Percentiles rank a stretch among this genome's conserved stretches.
These are phyloP conservation scores for Phaffomyces thermotolerans DNA, from an alignment of 805 yeast genomes.

Conservation along the genomic window DNA sequence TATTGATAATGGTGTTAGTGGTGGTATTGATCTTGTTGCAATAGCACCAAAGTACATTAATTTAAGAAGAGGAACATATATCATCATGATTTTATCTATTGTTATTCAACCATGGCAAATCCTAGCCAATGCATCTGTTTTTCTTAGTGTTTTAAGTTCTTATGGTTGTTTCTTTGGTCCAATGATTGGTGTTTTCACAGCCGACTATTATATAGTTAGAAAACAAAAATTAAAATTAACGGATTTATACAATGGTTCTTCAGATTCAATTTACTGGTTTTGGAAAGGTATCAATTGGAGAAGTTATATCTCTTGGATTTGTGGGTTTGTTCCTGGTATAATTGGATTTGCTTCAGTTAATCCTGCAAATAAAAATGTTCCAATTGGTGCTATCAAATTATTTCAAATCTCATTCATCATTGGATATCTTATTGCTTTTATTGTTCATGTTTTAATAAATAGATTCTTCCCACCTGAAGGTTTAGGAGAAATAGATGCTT, in stretches of 20 bases:
- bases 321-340: conserved; percentile 34
- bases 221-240: conserved; percentile 31
- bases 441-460: conserved; percentile 19
- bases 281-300: conserved; percentile 38
- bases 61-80: conserved; percentile 54
- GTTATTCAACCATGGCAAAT: conserved; percentile 71
- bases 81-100: conserved; percentile 64
- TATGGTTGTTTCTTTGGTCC: conserved; percentile 38
- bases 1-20: conserved; percentile 38
- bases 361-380: conserved; percentile 23
- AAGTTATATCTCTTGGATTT: conserved; percentile 31
- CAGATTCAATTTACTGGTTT: conserved; percentile 35
- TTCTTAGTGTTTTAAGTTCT: conserved; percentile 17
- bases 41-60: conserved; percentile 47
- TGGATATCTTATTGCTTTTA: conserved; percentile 21
- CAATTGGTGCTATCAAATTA: conserved; percentile 22
- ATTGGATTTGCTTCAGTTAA: conserved; percentile 32
- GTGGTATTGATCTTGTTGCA: conserved; percentile 45
- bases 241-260: conserved; percentile 31
- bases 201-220: conserved; percentile 32
- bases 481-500: conserved; percentile 26
- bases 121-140: conserved; percentile 21
- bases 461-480: conserved; percentile 24
- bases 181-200: conserved; percentile 30
- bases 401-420: conserved; percentile 22